Percentiles rank a stretch among this genome's conserved stretches.
Conservation (phyloP, 495 filamentous ascomycete species). For the Talaromyces ruber region DNA sequence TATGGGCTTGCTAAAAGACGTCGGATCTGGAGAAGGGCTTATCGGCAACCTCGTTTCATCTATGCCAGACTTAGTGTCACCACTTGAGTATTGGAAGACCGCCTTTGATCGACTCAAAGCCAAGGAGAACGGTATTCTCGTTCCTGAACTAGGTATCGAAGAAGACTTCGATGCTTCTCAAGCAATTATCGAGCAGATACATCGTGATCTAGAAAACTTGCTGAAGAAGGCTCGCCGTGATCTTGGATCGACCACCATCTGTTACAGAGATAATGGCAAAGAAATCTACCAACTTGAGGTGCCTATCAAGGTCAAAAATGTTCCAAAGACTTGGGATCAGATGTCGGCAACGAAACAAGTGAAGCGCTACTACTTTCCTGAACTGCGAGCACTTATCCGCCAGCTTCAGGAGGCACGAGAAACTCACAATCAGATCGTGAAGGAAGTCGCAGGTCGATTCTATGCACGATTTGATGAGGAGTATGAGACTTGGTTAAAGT, state of each 20-base stretch:
- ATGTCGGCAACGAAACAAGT: slow-evolving; percentile 89
- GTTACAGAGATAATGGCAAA: slow-evolving; percentile 86
- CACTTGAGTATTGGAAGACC: slow-evolving; percentile 80
- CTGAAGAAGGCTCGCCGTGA: slow-evolving; percentile 62
- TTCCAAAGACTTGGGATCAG: slow-evolving; percentile 86
- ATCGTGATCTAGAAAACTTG: slow-evolving; percentile 60
- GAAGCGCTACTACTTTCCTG: slow-evolving; percentile 90
- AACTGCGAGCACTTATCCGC: slow-evolving; percentile 72
- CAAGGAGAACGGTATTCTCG: slow-evolving; percentile 63
- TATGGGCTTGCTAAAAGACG: slow-evolving; percentile 63
- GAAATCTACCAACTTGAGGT: slow-evolving; percentile 96
- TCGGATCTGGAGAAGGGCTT: slow-evolving; percentile 65
- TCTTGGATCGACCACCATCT: slow-evolving; percentile 59
- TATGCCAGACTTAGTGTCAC: slow-evolving; percentile 74
- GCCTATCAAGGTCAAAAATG: slow-evolving; percentile 69
- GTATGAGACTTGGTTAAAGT: slow-evolving; percentile 79
- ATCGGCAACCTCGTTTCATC: slow-evolving; percentile 72
- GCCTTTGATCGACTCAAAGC: slow-evolving; percentile 85
- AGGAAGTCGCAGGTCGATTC: slow-evolving; percentile 76
- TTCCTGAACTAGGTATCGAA: slow-evolving; percentile 85
- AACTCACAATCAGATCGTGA: slow-evolving; percentile 85
- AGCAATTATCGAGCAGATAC: slow-evolving; percentile 61
- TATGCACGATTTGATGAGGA: slow-evolving; percentile 81
- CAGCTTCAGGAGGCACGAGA: slow-evolving; percentile 90
- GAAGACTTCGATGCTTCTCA: slow-evolving; percentile 88